Percentiles rank a stretch among this genome's conserved stretches.
These are phyloP conservation scores for Fusarium secorum DNA, from an alignment of 2,329 filamentous ascomycete genomes.

Conservation along the genomic window DNA sequence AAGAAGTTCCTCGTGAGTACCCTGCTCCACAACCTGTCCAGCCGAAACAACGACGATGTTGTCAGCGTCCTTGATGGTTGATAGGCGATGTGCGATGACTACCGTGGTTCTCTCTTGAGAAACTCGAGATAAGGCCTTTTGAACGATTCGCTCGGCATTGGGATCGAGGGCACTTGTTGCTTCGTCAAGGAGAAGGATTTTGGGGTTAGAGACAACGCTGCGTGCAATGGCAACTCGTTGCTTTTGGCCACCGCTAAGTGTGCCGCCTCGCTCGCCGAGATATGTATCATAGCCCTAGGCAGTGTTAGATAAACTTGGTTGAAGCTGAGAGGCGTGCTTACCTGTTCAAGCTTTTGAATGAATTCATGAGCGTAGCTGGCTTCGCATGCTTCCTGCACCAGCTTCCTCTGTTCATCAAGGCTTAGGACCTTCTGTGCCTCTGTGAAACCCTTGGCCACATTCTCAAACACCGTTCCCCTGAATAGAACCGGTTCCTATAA, in stretches of 20 bases:
- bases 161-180: slow-evolving; percentile 64
- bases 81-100: slow-evolving; percentile 65
- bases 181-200: slow-evolving; percentile 70
- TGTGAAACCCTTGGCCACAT: slow-evolving; percentile 36
- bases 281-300: slow-evolving; percentile 32
- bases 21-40: slow-evolving; percentile 35
- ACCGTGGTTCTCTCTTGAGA: slow-evolving; percentile 66
- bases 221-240: slow-evolving; percentile 71
- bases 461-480: slow-evolving; percentile 42
- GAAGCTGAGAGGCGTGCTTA: background rate
- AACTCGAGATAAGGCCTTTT: slow-evolving; percentile 59
- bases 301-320: background rate
- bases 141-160: slow-evolving; percentile 56
- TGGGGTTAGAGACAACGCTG: slow-evolving; percentile 66
- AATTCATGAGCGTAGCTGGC: slow-evolving; percentile 38
- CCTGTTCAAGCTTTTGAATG: slow-evolving; percentile 28
- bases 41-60: slow-evolving; percentile 39
- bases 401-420: background rate
- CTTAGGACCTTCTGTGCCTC: slow-evolving; percentile 13
- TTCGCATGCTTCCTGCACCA: slow-evolving; percentile 31
- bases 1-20: slow-evolving; percentile 33
- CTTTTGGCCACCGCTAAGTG: slow-evolving; percentile 63
- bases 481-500: slow-evolving; percentile 38
- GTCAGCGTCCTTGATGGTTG: slow-evolving; percentile 41
- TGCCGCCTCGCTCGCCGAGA: slow-evolving; percentile 36